Base-by-base conservation (phyloP, 306 rosid genomes). In the Trichosanthes cucumerina region DNA sequence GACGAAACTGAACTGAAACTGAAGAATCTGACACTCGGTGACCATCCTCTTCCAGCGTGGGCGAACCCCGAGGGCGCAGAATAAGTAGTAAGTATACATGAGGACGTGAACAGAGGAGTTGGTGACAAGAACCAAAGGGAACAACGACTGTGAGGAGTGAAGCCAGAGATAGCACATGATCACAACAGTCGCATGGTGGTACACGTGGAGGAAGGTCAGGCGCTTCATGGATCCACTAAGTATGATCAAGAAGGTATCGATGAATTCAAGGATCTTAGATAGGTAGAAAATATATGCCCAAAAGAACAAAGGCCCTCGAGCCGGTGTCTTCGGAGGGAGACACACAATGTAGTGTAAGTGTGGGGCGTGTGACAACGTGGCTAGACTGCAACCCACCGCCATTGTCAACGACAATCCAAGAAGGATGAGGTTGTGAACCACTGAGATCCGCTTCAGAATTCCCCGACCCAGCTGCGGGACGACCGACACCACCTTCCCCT, bases 251-350 rank as follows among this genome's bases (percentile, higher is more conserved):
- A 88, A 83, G 0, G 99, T 95, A 83, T 92, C 99, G 0, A 90
- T 38, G 81, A 95, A 85, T 71, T 95, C 97, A 0, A 88, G 85
- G 66, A 89, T 44, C 60, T 95, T 95, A 16, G 99, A 95, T 83
- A 95, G 89, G 93, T 95, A 92, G 86, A 91, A 92, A 56, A 92
- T 5, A 90, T 95, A 88, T 23, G 92, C 99, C 99, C 99, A 95
- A 83, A 95, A 95, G 85, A 95, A 95, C 68, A 90, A 87, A 1
- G 98, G 98, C 1, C 98, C 98, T 0, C 38, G 65, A 13, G 92
- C 87, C 0, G 69, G 60, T 23, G 91, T 91, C 3, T 70, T 21
- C 7, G 84, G 87, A 0, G 97, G 96, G 84, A 90, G 78, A 68
- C 97, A 93, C 59, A 91, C 8, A 80, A 85, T 72, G 82, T 79